Evolutionary conservation across 1,284 basidiomycete species (phyloP).

Genomic region (Tilletia horrida): DNA sequence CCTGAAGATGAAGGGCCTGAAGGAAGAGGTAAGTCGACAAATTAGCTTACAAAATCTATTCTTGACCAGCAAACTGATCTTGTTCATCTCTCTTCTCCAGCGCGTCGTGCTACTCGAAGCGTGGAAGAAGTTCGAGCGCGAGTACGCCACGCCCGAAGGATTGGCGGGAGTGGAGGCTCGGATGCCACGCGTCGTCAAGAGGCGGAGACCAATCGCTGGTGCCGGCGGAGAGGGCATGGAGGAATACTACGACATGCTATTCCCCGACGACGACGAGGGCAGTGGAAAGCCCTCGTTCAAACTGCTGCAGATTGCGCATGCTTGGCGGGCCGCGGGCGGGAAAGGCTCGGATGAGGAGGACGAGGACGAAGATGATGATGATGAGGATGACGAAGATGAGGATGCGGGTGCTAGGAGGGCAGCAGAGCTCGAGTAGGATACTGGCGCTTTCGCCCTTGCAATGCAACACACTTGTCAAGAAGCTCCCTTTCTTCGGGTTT

Average conservation of each 20-base stretch:
- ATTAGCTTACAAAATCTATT: background rate
- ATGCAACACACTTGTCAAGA: no score
- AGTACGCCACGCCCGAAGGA: constrained; percentile 57
- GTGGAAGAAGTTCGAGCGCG: constrained; percentile 86
- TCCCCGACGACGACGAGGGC: constrained; percentile 51
- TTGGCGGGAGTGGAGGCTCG: constrained; percentile 75
- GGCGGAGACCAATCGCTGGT: constrained; percentile 49
- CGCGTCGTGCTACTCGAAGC: constrained; percentile 83
- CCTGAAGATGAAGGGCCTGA: constrained; percentile 72
- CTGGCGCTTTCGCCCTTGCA: no score
- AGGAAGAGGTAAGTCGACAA: constrained; percentile 81
- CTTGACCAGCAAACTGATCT: background rate
- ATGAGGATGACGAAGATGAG: constrained; percentile 12
- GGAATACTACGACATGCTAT: constrained; percentile 53
- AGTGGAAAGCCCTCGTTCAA: constrained; percentile 48
- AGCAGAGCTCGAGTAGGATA: background rate
- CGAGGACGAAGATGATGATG: constrained; percentile 9
- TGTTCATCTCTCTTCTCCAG: constrained; percentile 41
- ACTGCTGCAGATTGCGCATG: constrained; percentile 48
- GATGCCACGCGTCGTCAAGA: constrained; percentile 86
- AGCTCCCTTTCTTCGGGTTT: no score
- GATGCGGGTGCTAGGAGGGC: constrained; percentile 4
- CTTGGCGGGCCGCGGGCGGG: constrained; percentile 28
- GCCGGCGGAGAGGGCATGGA: constrained; percentile 41
- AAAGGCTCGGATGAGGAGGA: background rate